phyloP scores from a whole-genome alignment of 1,284 basidiomycete genomes.

The Apiotrichum gracile region DNA sequence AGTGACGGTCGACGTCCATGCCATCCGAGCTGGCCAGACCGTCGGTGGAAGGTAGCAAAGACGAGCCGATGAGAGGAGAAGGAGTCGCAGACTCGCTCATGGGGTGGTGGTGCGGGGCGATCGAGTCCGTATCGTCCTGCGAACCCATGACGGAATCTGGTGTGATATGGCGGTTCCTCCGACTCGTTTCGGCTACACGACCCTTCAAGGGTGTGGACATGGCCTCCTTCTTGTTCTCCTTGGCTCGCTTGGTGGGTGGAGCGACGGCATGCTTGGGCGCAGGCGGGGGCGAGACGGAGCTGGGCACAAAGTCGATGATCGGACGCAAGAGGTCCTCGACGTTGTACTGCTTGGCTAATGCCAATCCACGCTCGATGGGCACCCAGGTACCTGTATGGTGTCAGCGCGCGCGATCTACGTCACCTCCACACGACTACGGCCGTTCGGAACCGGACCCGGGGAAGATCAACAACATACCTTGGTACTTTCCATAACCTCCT shows the following conservation, averaged over 20 bases:
- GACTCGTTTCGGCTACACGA: conserved; percentile 22
- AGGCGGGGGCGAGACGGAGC: conserved; percentile 84
- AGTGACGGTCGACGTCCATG: conserved; percentile 13
- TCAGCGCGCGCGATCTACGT: not conserved
- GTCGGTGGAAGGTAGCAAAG: conserved; percentile 4
- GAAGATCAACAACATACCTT: conserved; percentile 73
- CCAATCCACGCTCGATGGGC: conserved; percentile 83
- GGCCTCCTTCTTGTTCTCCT: conserved; percentile 30
- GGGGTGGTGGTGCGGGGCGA: conserved; percentile 10
- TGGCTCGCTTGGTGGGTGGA: conserved; percentile 51
- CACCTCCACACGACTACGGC: not conserved
- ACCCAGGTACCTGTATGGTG: conserved; percentile 88
- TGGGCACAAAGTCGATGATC: conserved; percentile 90
- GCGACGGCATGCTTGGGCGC: conserved; percentile 94
- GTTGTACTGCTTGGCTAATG: conserved; percentile 86
- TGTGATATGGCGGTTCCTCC: conserved; percentile 6
- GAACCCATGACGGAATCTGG: conserved; percentile 13
- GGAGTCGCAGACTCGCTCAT: conserved; percentile 23
- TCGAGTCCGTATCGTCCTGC: conserved; percentile 9
- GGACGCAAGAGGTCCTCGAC: conserved; percentile 84
- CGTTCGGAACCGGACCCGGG: no score
- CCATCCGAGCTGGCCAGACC: conserved; percentile 8
- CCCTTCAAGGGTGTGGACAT: conserved; percentile 23
- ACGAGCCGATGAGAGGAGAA: conserved; percentile 13
- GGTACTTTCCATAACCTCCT: conserved; percentile 99